Conservation (phyloP, 2,329 filamentous ascomycete species). For the Aspergillus fijiensis region DNA sequence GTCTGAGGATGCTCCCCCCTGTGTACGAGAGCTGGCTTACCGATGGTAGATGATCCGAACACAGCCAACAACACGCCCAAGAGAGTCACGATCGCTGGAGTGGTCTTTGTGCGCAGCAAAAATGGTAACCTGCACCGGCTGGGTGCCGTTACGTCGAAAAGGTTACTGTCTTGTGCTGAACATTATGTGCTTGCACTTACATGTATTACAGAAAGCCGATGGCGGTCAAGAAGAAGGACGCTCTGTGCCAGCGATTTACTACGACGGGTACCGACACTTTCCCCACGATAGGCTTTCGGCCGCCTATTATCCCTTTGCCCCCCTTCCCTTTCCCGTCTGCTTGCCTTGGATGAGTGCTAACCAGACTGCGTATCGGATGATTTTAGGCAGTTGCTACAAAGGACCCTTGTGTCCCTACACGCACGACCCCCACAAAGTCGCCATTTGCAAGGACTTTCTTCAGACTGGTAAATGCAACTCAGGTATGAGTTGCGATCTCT, state of each 20-base stretch:
- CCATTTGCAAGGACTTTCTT: conserved; percentile 85
- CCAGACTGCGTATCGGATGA: conserved; percentile 44
- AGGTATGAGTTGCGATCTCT: conserved; percentile 82
- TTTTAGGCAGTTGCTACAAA: conserved; percentile 76
- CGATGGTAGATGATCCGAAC: conserved; percentile 54
- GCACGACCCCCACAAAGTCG: conserved; percentile 83
- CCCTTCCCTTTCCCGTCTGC: conserved; percentile 21
- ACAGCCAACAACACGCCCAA: conserved; percentile 71
- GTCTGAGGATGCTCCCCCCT: conserved; percentile 6
- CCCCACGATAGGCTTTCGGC: conserved; percentile 24
- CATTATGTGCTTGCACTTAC: conserved; percentile 20
- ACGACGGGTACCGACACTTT: conserved; percentile 53
- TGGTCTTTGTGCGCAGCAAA: conserved; percentile 82
- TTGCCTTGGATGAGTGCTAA: conserved; percentile 18
- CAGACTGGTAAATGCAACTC: conserved; percentile 74
- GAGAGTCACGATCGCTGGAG: conserved; percentile 68
- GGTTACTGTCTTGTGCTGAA: conserved; percentile 55
- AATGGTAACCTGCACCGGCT: conserved; percentile 81
- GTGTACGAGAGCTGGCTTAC: conserved; percentile 46
- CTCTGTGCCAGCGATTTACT: conserved; percentile 68
- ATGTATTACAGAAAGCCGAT: conserved; percentile 38
- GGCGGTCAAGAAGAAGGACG: conserved; percentile 65
- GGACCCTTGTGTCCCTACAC: conserved; percentile 76
- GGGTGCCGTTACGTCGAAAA: conserved; percentile 71
- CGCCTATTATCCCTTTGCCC: conserved; percentile 9